phyloP scores from a whole-genome alignment of 169 alveolate species.

The Theileria orientalis region DNA sequence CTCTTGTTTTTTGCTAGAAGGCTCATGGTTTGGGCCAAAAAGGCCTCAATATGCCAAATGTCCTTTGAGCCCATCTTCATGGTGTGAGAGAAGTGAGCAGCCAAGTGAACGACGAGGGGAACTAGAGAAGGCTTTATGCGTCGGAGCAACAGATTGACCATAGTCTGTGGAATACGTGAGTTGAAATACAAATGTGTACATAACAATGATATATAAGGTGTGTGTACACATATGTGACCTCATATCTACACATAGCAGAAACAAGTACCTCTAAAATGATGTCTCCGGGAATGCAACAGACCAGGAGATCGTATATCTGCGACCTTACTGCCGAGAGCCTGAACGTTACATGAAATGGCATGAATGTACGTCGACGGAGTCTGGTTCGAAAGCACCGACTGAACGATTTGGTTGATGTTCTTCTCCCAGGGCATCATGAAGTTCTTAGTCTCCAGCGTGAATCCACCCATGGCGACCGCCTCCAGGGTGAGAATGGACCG shows the following conservation, averaged over 20 bases:
- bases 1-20: constrained; percentile 12
- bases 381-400: constrained; percentile 28
- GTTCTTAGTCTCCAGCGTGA: constrained; percentile 45
- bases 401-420: constrained; percentile 39
- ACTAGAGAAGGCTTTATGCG: constrained; percentile 49
- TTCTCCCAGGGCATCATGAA: constrained; percentile 76
- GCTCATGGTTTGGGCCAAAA: constrained; percentile 75
- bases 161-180: constrained; percentile 22
- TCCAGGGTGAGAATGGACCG: constrained; percentile 85
- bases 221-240: not conserved
- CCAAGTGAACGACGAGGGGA: constrained; percentile 49
- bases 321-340: constrained; percentile 53
- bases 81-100: constrained; percentile 73
- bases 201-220: too few relatives aligned
- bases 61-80: constrained; percentile 75
- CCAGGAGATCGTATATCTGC: constrained; percentile 65
- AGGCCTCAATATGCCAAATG: constrained; percentile 82
- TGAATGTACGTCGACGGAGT: constrained; percentile 41
- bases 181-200: constrained; percentile 27
- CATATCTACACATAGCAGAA: not conserved
- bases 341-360: not conserved
- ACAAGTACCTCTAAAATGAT: constrained; percentile 38
- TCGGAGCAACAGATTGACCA: constrained; percentile 28
- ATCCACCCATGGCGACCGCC: constrained; percentile 72
- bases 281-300: constrained; percentile 68